Evolutionary conservation across 176 grass and related monocot genomes (phyloP), one percentile per base, ranked within the genome.

Genomic region (Ampelocalamus luodianensis): DNA sequence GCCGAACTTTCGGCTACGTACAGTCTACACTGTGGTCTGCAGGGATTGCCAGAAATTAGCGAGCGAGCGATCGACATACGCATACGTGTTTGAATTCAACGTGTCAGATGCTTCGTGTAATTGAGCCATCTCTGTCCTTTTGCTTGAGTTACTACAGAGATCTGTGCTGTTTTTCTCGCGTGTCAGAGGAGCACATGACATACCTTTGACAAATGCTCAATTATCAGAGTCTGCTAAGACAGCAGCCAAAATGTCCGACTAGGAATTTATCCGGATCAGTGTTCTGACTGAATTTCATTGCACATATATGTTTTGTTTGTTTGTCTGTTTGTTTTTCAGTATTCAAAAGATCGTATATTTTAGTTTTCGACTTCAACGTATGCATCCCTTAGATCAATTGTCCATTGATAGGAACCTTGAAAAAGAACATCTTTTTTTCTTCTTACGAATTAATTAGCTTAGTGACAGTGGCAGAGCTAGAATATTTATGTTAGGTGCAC

Each of bases 131-230:
- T 23, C 6, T 36, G 49, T 56, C 1, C 5, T 12, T 12, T 46
- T 16, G 11, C 42, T 26, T 14, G 11, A 26, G 42, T 23, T 53
- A 6, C 17, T 34, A 27, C 71, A 53, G 46, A 20, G 46, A 53
- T 59, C 18, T 46, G 37, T 38, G 72, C 43, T 50, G 8, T 40
- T 53, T 38, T 12, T 15, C 15, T 15, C 44, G 5, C 13, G 46
- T 53, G 58, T 56, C 69, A 74, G 69, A 87, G 45, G 59, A 74
- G 77, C 69, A 81, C 77, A 66, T 80, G 69, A 23, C n/a, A 45
- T 74, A 23, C 32, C 77, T 74, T 80, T 66, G 58, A 74, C 48
- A 39, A n/a, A 23, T 56, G 68, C 45, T 27, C 39, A 23, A 74
- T 68, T 72, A 79, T 51, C 56, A 11, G 17, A 11, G 17, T 8